phyloP scores from a whole-genome alignment of 1,139 yeast species.

The Yamadazyma dushanensis region DNA sequence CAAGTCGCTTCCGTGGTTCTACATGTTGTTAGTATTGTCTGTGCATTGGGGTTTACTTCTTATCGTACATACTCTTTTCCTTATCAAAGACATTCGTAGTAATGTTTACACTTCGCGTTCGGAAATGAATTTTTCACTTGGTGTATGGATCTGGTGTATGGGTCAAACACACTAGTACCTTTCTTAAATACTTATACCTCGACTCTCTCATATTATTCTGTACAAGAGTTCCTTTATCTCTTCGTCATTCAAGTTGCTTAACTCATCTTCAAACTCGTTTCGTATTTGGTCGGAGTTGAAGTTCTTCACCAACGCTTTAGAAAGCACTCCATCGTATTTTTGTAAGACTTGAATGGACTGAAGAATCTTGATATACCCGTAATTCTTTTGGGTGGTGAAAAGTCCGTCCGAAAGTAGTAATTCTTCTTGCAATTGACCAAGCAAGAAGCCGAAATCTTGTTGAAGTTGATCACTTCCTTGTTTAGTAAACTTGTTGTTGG shows the following conservation, averaged over 20 bases:
- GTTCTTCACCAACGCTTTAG: slow-evolving; percentile 17
- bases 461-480: slow-evolving; percentile 58
- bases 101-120: too few species aligned
- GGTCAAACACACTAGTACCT: too few species aligned
- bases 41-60: neutral
- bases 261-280: slow-evolving; percentile 21
- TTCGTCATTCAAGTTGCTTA: slow-evolving; percentile 31
- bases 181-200: neutral
- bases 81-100: slow-evolving; percentile 32
- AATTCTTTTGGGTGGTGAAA: slow-evolving; percentile 28
- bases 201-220: slow-evolving; percentile 19
- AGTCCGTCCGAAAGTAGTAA: slow-evolving; percentile 18
- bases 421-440: slow-evolving; percentile 30
- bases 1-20: slow-evolving; percentile 4
- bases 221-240: slow-evolving; percentile 33
- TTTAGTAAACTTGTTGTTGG: slow-evolving; percentile 60
- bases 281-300: slow-evolving; percentile 22
- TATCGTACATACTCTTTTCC: slow-evolving; percentile 39
- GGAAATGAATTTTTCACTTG: too few species aligned
- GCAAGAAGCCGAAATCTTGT: slow-evolving; percentile 52
- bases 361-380: slow-evolving; percentile 27
- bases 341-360: slow-evolving; percentile 46
- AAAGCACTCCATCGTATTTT: slow-evolving; percentile 22
- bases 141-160: too few species aligned
- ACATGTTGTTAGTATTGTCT: neutral